Base-by-base conservation (phyloP, 208 protist species). In the Leishmania turanica region DNA sequence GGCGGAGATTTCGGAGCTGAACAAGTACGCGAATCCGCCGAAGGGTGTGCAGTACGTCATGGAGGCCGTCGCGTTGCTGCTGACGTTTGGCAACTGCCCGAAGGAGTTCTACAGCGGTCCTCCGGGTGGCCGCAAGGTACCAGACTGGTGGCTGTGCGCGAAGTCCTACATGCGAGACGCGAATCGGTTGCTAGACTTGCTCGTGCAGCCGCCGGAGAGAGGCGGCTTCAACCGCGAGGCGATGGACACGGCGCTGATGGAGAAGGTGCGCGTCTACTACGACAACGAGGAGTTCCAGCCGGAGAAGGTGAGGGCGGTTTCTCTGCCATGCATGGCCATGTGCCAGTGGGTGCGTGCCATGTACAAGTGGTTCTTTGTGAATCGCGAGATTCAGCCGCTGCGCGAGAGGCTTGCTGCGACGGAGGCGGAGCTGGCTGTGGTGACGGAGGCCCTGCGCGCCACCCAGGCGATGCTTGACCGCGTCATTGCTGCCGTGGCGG, bases 331-430 rank as follows among this genome's bases (percentile, higher is more conserved):
- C 88, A 99, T 98, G 87, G 97, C 98, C 79, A 99, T 99, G 92
- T 99, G 98, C 84, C 89, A 96, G 83, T 99, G 98, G 98, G 98
- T 99, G 81, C 95, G 96, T 31, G 98, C 99, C 77, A 99, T 99
- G 98, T 96, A 99, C 90, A 96, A 96, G 82, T 99, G 99, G 92
- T 98, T 99, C 88, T 96, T 98, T 83, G 98, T 99, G 21, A 97
- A 98, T 81, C 97, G 96, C 62, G 91, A 96, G 75, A 99, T 99
- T 70, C 91, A 97, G 79, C 98, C 98, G 6, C 96, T 99, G 79
- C 92, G 97, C 54, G 90, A 93, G 79, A 89, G 84, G 64, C 91
- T 99, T 40, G 84, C 85, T 8, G 84, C 90, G 11, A 96, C 98
- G 21, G 91, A 99, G 86, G 89, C 82, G 77, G 95, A 99, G 90